Conservation (phyloP, 805 yeast species). For the Saturnispora sekii region DNA sequence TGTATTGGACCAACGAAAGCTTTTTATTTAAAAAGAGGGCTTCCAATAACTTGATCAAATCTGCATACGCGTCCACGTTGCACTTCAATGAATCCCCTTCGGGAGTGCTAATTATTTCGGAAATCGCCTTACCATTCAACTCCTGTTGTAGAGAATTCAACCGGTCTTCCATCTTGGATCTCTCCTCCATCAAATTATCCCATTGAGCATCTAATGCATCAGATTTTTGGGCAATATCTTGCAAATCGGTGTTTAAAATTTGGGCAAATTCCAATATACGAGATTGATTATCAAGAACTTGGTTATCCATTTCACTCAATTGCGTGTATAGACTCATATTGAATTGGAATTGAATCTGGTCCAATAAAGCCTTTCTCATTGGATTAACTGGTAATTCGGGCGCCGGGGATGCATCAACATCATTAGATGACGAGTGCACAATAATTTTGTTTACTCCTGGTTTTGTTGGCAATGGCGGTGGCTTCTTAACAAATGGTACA, state of each 20-base stretch:
- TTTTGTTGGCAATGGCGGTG: constrained; percentile 25
- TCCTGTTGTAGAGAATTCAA: no score
- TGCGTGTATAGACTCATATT: background rate
- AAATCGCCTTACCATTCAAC: no score
- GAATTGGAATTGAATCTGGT: constrained; percentile 2
- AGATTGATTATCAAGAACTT: background rate
- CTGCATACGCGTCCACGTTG: background rate
- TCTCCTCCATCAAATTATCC: background rate
- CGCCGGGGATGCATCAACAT: constrained; percentile 6
- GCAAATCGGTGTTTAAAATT: background rate
- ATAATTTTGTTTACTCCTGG: constrained; percentile 10
- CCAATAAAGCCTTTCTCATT: background rate
- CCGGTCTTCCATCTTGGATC: background rate
- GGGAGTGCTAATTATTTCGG: no score
- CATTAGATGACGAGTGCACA: no score
- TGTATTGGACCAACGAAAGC: constrained; percentile 33
- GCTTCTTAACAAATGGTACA: background rate
- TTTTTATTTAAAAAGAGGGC: constrained; percentile 43
- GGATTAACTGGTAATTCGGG: background rate
- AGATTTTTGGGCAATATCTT: constrained; percentile 1
- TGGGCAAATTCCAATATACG: background rate
- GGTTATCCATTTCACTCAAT: background rate
- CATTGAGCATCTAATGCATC: background rate
- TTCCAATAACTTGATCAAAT: constrained; percentile 49
- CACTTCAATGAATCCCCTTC: background rate